Percentiles rank a stretch among this genome's conserved stretches.
These are phyloP conservation scores for Hypomontagnella submonticulosa DNA, from an alignment of 495 filamentous ascomycete species.

Conservation along the genomic window DNA sequence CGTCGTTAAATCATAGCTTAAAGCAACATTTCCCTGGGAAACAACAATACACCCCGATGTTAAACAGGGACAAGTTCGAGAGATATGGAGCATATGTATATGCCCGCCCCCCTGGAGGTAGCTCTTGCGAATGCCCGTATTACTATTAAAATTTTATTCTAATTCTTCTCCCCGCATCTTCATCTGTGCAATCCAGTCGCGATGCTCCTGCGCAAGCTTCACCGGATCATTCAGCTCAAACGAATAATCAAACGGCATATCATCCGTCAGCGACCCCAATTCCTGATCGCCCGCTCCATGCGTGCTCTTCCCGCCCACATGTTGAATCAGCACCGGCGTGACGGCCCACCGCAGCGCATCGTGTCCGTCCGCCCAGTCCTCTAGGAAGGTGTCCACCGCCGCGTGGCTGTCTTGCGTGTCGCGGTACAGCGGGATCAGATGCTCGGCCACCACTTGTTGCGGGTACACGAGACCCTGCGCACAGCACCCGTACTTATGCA, in stretches of 20 bases:
- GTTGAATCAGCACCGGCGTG: slow-evolving; percentile 63
- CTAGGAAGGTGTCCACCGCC: slow-evolving; percentile 59
- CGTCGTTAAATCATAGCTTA: too few species aligned
- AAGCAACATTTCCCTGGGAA: too few species aligned
- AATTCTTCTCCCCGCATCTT: background rate
- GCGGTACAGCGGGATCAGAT: slow-evolving; percentile 54
- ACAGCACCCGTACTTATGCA: slow-evolving; percentile 64
- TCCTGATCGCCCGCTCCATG: slow-evolving; percentile 40
- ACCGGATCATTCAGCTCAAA: slow-evolving; percentile 40
- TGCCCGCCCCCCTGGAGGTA: too few species aligned
- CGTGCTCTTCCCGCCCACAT: slow-evolving; percentile 30
- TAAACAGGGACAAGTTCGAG: too few species aligned
- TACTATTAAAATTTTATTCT: too few species aligned
- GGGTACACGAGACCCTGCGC: slow-evolving; percentile 52
- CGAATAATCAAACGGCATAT: slow-evolving; percentile 42
- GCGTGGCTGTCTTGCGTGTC: slow-evolving; percentile 47
- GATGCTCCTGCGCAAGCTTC: slow-evolving; percentile 32
- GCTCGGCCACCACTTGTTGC: slow-evolving; percentile 53
- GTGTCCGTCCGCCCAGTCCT: slow-evolving; percentile 56
- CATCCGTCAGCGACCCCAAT: slow-evolving; percentile 36
- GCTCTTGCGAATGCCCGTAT: too few species aligned
- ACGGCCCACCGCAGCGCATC: slow-evolving; percentile 59
- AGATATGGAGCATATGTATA: too few species aligned
- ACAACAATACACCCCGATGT: too few species aligned
- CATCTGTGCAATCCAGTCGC: slow-evolving; percentile 23